Evolutionary conservation across 768 basidiomycete species (phyloP).

Genomic region (Termitomyces titanicus): DNA sequence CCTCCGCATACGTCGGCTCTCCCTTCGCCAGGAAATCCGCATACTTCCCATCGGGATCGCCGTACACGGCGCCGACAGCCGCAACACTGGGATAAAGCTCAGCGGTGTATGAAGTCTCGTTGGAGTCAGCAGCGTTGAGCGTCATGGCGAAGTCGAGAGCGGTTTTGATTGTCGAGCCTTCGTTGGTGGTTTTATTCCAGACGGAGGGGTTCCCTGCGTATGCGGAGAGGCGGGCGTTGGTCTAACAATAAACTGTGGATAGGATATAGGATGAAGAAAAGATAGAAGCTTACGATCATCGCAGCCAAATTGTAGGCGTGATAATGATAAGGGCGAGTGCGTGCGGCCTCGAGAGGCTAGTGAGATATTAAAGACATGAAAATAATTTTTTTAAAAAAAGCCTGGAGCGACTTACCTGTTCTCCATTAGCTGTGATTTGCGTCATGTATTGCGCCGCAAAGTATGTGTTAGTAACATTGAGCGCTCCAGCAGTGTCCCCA

Average conservation of each 20-base stretch:
- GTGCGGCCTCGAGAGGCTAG: slow-evolving; percentile 58
- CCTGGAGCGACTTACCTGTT: slow-evolving; percentile 37
- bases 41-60: slow-evolving; percentile 61
- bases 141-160: slow-evolving; percentile 60
- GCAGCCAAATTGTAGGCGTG: slow-evolving; percentile 65
- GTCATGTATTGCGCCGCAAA: slow-evolving; percentile 45
- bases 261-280: background rate
- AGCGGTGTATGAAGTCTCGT: slow-evolving; percentile 33
- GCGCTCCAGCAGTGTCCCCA: slow-evolving; percentile 47
- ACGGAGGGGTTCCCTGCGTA: slow-evolving; percentile 41
- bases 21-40: slow-evolving; percentile 38
- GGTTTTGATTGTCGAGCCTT: slow-evolving; percentile 53
- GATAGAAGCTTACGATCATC: slow-evolving; percentile 49
- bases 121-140: slow-evolving; percentile 25
- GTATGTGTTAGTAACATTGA: slow-evolving; percentile 41
- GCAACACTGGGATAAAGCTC: slow-evolving; percentile 59
- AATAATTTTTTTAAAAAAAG: background rate
- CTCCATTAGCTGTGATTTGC: slow-evolving; percentile 56
- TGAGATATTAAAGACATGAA: background rate
- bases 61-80: slow-evolving; percentile 52
- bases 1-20: slow-evolving; percentile 34
- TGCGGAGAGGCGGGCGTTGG: slow-evolving; percentile 50
- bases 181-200: slow-evolving; percentile 47
- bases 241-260: slow-evolving; percentile 28
- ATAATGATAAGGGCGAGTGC: slow-evolving; percentile 66